These are phyloP conservation scores for Sporisorium reilianum DNA, from an alignment of 1,284 basidiomycete species.

Conservation along the genomic window DNA sequence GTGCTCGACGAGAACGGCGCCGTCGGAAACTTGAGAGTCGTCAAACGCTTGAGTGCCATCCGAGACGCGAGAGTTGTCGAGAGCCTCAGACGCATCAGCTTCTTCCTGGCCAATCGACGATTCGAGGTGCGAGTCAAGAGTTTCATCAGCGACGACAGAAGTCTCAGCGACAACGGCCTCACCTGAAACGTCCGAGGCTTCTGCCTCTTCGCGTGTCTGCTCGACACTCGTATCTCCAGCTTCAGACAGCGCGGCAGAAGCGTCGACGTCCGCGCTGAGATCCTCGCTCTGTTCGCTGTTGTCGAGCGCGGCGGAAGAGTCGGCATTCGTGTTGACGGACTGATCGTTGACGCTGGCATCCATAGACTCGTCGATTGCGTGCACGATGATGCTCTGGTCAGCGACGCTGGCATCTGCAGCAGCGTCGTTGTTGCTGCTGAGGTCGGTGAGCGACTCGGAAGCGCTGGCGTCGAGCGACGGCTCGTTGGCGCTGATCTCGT, in stretches of 20 bases:
- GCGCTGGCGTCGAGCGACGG: neutral
- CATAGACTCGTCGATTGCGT: neutral
- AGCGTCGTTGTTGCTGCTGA: neutral
- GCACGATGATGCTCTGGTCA: slow-evolving; percentile 7
- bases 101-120: neutral
- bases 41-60: slow-evolving; percentile 3
- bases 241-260: neutral
- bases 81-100: slow-evolving; percentile 14
- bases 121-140: neutral
- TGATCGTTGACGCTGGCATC: slow-evolving; percentile 6
- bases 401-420: slow-evolving; percentile 8
- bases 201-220: neutral
- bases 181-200: neutral
- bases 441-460: neutral
- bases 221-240: neutral
- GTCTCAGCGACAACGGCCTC: neutral
- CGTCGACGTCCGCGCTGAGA: neutral
- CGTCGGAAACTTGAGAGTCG: neutral
- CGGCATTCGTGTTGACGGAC: neutral
- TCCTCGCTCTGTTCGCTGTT: slow-evolving; percentile 12
- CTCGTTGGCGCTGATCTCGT: neutral
- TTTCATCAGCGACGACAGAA: neutral
- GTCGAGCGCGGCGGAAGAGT: neutral
- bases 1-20: neutral
- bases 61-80: neutral